These are phyloP conservation scores for Zygoascus flipseniorum DNA, from an alignment of 805 yeast species.

Conservation along the genomic window DNA sequence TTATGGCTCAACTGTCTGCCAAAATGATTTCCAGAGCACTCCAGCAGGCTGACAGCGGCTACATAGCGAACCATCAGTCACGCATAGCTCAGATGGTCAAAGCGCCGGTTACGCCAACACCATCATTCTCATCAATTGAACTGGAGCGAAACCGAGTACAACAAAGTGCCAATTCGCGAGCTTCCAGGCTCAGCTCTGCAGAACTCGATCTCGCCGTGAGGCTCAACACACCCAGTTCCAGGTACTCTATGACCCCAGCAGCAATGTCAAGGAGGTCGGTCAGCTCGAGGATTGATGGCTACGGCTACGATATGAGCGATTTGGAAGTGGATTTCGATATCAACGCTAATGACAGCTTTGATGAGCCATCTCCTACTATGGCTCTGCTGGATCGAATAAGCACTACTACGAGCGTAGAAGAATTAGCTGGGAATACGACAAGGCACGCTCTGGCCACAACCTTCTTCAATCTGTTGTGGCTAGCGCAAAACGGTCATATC, in stretches of 20 bases:
- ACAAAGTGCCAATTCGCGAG: too few relatives aligned
- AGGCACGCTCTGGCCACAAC: neutral
- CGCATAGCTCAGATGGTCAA: too few relatives aligned
- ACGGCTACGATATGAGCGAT: neutral
- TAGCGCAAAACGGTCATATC: slow-evolving; percentile 2
- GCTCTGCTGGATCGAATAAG: neutral
- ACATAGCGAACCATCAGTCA: too few relatives aligned
- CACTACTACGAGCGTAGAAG: neutral
- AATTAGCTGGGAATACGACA: neutral
- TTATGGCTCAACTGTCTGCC: neutral
- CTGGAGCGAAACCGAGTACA: neutral
- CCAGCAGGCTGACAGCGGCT: too few relatives aligned
- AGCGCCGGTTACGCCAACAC: too few relatives aligned
- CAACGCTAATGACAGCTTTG: neutral
- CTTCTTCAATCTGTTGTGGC: slow-evolving; percentile 4
- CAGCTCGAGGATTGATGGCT: neutral
- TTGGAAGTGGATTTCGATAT: neutral
- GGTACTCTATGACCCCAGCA: neutral
- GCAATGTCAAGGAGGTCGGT: neutral
- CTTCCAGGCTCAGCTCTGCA: too few relatives aligned
- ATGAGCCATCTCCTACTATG: neutral
- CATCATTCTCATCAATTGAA: neutral
- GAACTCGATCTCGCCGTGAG: neutral
- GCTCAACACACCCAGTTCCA: neutral
- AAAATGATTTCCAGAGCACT: neutral